These are phyloP conservation scores for Colletotrichum cordylinicola DNA, from an alignment of 2,329 filamentous ascomycete species.

Conservation along the genomic window DNA sequence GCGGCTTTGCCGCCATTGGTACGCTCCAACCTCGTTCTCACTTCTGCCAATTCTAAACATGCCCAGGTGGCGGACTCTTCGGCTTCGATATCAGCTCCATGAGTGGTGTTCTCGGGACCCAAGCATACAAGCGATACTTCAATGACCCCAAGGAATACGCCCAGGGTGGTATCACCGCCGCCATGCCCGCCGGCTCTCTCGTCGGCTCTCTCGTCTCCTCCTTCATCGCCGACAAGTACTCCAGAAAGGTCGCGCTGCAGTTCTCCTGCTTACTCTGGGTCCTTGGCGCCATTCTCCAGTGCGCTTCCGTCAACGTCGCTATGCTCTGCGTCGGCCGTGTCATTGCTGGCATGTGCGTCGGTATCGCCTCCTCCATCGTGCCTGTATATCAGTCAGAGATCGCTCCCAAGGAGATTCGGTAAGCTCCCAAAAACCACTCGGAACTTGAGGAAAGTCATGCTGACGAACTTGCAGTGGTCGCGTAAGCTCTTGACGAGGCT, in stretches of 20 bases:
- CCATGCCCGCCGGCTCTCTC: constrained; percentile 77
- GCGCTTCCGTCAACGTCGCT: constrained; percentile 67
- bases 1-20: constrained; percentile 67
- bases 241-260: constrained; percentile 55
- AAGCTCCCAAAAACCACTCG: background rate
- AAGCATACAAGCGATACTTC: constrained; percentile 77
- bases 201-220: constrained; percentile 60
- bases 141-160: constrained; percentile 61
- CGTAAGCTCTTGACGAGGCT: background rate
- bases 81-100: constrained; percentile 83
- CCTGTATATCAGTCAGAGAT: constrained; percentile 75
- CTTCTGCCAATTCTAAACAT: background rate
- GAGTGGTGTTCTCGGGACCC: constrained; percentile 70
- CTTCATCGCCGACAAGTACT: constrained; percentile 55
- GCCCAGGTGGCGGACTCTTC: constrained; percentile 70
- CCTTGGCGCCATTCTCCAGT: constrained; percentile 59
- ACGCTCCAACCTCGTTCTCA: constrained; percentile 20
- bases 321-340: constrained; percentile 77
- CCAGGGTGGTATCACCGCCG: constrained; percentile 74
- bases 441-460: background rate
- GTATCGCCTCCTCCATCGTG: constrained; percentile 75
- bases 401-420: constrained; percentile 59
- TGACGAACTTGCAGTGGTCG: background rate
- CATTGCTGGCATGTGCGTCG: constrained; percentile 76
- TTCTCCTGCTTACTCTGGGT: constrained; percentile 57